Base-by-base conservation (phyloP, 192 early-diverging fungal species). In the Phlyctochytrium arcticum region DNA sequence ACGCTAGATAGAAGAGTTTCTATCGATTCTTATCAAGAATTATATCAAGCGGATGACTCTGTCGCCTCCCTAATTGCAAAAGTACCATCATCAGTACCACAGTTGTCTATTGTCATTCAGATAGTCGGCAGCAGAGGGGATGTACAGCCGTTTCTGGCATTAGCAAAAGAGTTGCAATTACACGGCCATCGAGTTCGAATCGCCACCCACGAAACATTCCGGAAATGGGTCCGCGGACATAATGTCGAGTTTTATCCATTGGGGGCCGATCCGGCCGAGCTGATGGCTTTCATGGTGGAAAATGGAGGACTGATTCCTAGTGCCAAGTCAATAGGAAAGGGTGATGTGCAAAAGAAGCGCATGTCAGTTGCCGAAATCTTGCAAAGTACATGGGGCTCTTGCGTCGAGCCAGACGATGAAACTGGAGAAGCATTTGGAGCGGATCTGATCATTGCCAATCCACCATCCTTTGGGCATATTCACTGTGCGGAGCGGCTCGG, bases 111-210 rank as follows among this genome's bases (percentile, higher is more conserved):
- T 12, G 55, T 57, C 26, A 34, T 57, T 35, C 55, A 57, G 17
- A 34, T 34, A 9, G 23, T 57, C 2, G 89, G 89, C 27, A 83
- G 85, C 27, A 76, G 89, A 53, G 89, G 89, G 3, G 89, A 90
- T 72, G 86, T 90, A 4, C 89, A 90, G 51, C 87, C 87, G 8
- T 86, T 76, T 60, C 80, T 90, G 71, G 86, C 87, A 3, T 78
- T 89, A 1, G 82, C 85, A 65, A 88, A 89, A 62, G 73, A 74
- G 9, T 55, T 90, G n/a, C 78, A 77, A 71, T 69, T 72, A 35
- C 75, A 88, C 35, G 87, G 87, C 5, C 86, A 90, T 54, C 67
- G 60, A 17, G 36, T 70, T 53, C 77, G 84, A 33, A 89, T 90
- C 42, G 82, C 87, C 6, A 87, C 89, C 0, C 87, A 89, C 50